Evolutionary conservation across 176 grass and related monocot genomes (phyloP), one percentile per base, ranked within the genome.

Genomic region (Phoenix roebelenii): DNA sequence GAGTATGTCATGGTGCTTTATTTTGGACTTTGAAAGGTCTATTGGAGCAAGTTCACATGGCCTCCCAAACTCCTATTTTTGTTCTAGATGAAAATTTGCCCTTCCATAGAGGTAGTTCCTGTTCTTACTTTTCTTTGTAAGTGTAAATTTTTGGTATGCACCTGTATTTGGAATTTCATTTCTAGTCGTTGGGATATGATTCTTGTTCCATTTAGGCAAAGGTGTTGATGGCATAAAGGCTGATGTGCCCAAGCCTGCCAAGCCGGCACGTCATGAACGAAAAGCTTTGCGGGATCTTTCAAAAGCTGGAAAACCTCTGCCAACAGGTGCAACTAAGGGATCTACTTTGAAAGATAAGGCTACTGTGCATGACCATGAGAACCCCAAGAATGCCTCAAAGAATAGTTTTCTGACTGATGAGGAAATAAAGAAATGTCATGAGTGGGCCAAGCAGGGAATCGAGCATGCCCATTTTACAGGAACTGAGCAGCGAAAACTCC

Each of bases 71-170:
- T 35, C 24, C 50, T 55, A 5, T 32, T 9, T 16, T 67, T 67
- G 51, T 55, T 53, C 65, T 54, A 35, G 54, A 67, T 55, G 65
- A 67, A 67, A 67, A 67, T 67, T 54, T 67, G 65, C 65, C 25
- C n/a, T 20, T 55, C 52, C 51, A 55, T 22, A 55, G 51, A 67
- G 65, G 65, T 67, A 67, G 9, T 67, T 2, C 23, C 22, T 54
- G 50, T 54, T 18, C 9, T 18, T 23, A 5, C 23, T 50, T 30
- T 30, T 30, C 28, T 30, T 28, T 28, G 25, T 30, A 30, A 16
- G 5, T n/a, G 23, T 23, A 18, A 26, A 16, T 5, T 16, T 52
- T n/a, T 65, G 63, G 32, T 10, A 63, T 14, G 7, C 7, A 19
- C 5, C 50, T 63, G 14, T 58, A 26, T 58, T 48, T 17, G 14